Evolutionary conservation across 2,329 filamentous ascomycete genomes (phyloP), one percentile per base, ranked within the genome.

Genomic region (Raffaelea albimanens): DNA sequence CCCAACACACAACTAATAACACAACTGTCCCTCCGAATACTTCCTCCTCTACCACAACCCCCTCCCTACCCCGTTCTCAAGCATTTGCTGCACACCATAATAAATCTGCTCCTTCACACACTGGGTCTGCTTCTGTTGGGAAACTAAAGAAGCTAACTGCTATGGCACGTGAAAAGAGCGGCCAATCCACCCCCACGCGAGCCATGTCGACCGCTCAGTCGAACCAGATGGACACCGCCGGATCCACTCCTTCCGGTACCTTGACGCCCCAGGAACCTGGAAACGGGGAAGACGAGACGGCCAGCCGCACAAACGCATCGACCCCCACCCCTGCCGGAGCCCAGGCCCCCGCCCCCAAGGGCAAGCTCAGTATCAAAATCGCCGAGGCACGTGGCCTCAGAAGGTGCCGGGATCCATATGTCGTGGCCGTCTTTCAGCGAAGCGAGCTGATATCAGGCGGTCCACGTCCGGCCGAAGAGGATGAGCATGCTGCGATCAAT

Each of bases 401-500:
- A 51, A 87, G 82, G 49, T 88, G 88, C 61, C 80, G 82, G 50
- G 87, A 96, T 59, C 93, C 93, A 1, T 98, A 98, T 59, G 87
- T 96, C 45, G 89, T 98, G 11, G 95, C 87, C 50, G 90, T 96
- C 22, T 98, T 97, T 60, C 93, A 98, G 64, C 86, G 88, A 63
- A 95, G 91, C 60, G 93, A 98, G 64, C 84, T 95, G 57, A 95
- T 98, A 48, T 97, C 93, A 1, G 84, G 87, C 48, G 88, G 88
- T 2, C 87, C 90, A 13, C 79, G 83, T 33, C 72, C 72, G 47
- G 67, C 75, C 21, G 71, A 75, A 29, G 82, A 85, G 40, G 74
- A 79, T 33, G 79, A 82, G 40, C 78, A 83, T 47, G 60, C 73
- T 49, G 55, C 58, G 2, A 55, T 62, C 11, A 44, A 56, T 4